Evolutionary conservation across 164 flowering plant genomes (phyloP).

Genomic region (Macadamia tetraphylla): DNA sequence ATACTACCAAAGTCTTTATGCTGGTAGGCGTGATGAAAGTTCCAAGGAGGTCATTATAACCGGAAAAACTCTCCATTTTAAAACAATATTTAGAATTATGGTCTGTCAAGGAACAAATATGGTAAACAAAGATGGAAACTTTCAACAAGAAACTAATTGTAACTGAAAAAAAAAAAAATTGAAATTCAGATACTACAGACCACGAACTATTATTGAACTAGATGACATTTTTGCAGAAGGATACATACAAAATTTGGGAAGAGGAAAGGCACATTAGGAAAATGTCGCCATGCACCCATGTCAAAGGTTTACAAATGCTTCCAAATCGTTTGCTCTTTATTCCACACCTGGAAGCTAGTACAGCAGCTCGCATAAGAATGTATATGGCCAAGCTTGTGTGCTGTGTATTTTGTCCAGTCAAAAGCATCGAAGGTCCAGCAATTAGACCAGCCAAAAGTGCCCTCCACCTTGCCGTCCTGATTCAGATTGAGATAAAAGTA

Average conservation of each 20-base stretch:
- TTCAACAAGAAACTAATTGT: not conserved
- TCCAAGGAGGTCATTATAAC: too few relatives aligned
- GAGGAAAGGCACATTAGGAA: slow-evolving; percentile 97
- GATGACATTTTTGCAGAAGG: not conserved
- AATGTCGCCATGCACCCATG: slow-evolving; percentile 92
- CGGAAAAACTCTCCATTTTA: too few relatives aligned
- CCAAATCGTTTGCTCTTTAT: slow-evolving; percentile 90
- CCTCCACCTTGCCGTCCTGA: slow-evolving; percentile 92
- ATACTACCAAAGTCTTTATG: too few relatives aligned
- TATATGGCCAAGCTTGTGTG: slow-evolving; percentile 94
- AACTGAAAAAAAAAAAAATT: too few relatives aligned
- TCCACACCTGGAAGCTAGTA: slow-evolving; percentile 93
- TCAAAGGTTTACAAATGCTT: slow-evolving; percentile 71
- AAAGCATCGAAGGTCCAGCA: slow-evolving; percentile 97
- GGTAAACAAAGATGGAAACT: not conserved
- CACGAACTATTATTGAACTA: not conserved
- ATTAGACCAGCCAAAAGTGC: slow-evolving; percentile 82
- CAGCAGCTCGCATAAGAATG: slow-evolving; percentile 94
- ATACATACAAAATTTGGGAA: slow-evolving; percentile 83
- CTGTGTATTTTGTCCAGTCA: slow-evolving; percentile 72
- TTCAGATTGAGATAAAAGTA: slow-evolving; percentile 3
- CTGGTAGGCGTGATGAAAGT: too few relatives aligned
- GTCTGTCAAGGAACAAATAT: too few relatives aligned
- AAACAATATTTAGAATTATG: too few relatives aligned
- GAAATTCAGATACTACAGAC: not conserved